Conservation (phyloP, 768 basidiomycete genomes). For the Rickenella mellea region DNA sequence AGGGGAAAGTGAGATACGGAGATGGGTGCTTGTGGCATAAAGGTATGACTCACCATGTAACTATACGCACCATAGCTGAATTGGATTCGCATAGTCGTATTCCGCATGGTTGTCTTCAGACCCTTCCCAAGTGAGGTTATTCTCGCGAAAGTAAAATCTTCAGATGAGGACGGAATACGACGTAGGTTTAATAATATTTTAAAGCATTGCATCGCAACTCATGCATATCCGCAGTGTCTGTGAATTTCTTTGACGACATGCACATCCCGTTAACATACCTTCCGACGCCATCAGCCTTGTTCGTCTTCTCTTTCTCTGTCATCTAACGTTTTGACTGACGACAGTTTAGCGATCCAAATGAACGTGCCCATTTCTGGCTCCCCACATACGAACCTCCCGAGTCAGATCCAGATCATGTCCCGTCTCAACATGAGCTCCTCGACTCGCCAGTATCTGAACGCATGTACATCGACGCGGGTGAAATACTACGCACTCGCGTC, state of each 20-base stretch:
- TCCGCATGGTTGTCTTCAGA: conserved; percentile 84
- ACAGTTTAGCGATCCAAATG: conserved; percentile 58
- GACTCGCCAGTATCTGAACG: conserved; percentile 56
- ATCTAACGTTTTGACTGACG: neutral
- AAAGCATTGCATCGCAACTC: neutral
- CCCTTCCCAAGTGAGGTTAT: conserved; percentile 89
- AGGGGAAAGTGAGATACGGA: conserved; percentile 90
- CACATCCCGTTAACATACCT: conserved; percentile 74
- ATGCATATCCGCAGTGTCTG: conserved; percentile 42
- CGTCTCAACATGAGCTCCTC: conserved; percentile 49
- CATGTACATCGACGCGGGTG: conserved; percentile 76
- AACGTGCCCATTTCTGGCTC: conserved; percentile 79
- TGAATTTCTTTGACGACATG: conserved; percentile 93
- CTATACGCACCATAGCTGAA: neutral
- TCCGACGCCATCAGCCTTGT: conserved; percentile 78
- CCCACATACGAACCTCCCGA: conserved; percentile 37
- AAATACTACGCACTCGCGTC: conserved; percentile 67
- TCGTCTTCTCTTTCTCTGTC: conserved; percentile 16
- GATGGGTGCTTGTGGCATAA: conserved; percentile 95
- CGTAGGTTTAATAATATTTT: conserved; percentile 35
- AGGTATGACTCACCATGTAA: conserved; percentile 44
- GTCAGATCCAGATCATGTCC: conserved; percentile 19
- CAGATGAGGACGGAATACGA: conserved; percentile 77
- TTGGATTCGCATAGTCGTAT: conserved; percentile 47
- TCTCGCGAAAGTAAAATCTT: conserved; percentile 80